Evolutionary conservation across 1,284 basidiomycete species (phyloP).

Genomic region (Marasmius sp.): DNA sequence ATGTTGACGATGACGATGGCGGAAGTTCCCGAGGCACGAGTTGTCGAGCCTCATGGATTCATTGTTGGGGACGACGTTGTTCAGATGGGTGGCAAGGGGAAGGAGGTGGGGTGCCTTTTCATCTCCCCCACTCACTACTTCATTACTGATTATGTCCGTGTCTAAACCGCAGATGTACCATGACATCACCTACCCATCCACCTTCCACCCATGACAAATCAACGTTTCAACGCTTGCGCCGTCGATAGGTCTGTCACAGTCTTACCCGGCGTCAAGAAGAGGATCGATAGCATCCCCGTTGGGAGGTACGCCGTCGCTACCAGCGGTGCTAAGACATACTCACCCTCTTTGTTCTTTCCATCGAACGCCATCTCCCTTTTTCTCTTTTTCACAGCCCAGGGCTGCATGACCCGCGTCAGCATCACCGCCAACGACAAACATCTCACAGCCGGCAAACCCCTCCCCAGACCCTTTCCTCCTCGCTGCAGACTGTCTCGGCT

Average conservation of each 20-base stretch:
- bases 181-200: constrained; percentile 12
- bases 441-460: constrained; percentile 64
- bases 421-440: constrained; percentile 79
- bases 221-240: constrained; percentile 60
- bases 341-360: too few relatives aligned
- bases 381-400: constrained; percentile 65
- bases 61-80: constrained; percentile 8
- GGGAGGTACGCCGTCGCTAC: constrained; percentile 75
- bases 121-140: too few relatives aligned
- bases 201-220: constrained; percentile 50
- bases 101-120: constrained; percentile 22
- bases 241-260: constrained; percentile 71
- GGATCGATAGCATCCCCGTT: constrained; percentile 68
- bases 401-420: constrained; percentile 70
- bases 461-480: constrained; percentile 75
- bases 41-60: constrained; percentile 33
- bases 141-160: too few relatives aligned
- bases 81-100: constrained; percentile 36
- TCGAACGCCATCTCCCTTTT: too few relatives aligned
- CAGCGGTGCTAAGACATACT: constrained; percentile 73
- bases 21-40: constrained; percentile 35
- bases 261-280: constrained; percentile 67
- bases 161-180: too few relatives aligned
- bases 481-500: constrained; percentile 71
- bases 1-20: constrained; percentile 39